Percentiles rank a stretch among this genome's conserved stretches.
These are phyloP conservation scores for Canna indica DNA, from an alignment of 176 grass and related monocot species.

Conservation along the genomic window DNA sequence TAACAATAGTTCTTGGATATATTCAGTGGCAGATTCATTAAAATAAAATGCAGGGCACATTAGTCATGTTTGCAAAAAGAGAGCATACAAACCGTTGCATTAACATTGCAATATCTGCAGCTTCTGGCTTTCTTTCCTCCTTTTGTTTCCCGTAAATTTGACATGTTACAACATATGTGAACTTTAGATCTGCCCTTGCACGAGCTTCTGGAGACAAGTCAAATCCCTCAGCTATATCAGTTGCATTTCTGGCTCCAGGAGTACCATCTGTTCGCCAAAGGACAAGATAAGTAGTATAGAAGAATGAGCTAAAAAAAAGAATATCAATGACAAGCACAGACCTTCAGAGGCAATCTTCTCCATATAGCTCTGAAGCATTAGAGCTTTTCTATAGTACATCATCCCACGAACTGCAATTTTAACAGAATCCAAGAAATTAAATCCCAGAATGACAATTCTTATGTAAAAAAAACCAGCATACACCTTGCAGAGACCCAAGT, in stretches of 20 bases:
- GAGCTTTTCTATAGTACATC: conserved; percentile 98
- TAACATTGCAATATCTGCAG: conserved; percentile 77
- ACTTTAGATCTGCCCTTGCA: conserved; percentile 82
- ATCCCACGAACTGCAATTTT: conserved; percentile 66
- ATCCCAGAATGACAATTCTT: neutral
- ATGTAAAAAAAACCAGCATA: neutral
- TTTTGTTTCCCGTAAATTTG: conserved; percentile 94
- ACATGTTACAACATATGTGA: conserved; percentile 89
- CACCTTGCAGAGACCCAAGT: neutral
- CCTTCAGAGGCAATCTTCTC: conserved; percentile 76
- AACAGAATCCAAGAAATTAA: neutral
- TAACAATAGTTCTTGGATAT: no score
- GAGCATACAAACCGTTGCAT: conserved; percentile 55
- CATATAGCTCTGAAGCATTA: conserved; percentile 90
- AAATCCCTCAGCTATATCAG: conserved; percentile 56
- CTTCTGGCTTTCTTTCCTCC: conserved; percentile 62
- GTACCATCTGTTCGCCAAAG: conserved; percentile 41
- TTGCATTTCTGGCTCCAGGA: conserved; percentile 21
- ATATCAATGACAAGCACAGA: conserved; percentile 17
- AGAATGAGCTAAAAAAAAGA: neutral
- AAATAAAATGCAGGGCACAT: neutral
- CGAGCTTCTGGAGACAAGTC: conserved; percentile 71
- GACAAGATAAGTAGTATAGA: neutral
- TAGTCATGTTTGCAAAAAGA: neutral
- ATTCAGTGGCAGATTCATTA: no score